Percentiles rank a stretch among this genome's conserved stretches.
Conservation (phyloP, 2,329 filamentous ascomycete species). For the Ceratocystis albifundus region DNA sequence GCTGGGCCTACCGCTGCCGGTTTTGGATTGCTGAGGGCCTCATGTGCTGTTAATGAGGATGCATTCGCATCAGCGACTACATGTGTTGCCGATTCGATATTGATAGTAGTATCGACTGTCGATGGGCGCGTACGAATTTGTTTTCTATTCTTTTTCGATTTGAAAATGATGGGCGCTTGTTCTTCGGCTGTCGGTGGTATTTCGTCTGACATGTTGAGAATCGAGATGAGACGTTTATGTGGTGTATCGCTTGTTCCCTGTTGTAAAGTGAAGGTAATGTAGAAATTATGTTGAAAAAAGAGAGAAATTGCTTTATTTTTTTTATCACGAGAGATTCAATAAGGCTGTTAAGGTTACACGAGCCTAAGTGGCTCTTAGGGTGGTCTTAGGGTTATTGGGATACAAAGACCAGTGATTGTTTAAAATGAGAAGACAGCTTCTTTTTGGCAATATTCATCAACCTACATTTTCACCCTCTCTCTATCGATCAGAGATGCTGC, state of each 20-base stretch:
- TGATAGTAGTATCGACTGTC: constrained; percentile 35
- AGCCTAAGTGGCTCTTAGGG: neutral
- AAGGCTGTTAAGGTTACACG: neutral
- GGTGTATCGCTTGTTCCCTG: neutral
- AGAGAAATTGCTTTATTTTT: neutral
- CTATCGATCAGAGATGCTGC: too few species aligned
- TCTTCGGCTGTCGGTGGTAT: neutral
- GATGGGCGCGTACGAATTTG: constrained; percentile 33
- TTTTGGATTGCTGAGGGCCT: neutral
- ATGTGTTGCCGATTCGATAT: constrained; percentile 27
- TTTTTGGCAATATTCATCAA: too few species aligned
- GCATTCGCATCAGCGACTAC: neutral
- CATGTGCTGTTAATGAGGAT: neutral
- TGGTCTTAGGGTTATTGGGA: neutral
- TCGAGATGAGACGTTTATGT: neutral
- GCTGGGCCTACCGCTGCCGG: constrained; percentile 20
- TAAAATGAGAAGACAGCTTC: too few species aligned
- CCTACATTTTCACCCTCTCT: too few species aligned
- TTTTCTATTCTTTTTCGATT: constrained; percentile 41
- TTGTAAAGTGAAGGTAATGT: neutral
- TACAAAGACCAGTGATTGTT: neutral
- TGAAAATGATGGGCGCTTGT: constrained; percentile 39
- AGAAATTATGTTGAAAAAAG: neutral
- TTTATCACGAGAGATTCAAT: too few species aligned
- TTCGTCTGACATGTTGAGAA: neutral